These are phyloP conservation scores for Leishmania martiniquensis DNA, from an alignment of 208 protist species.

Conservation along the genomic window DNA sequence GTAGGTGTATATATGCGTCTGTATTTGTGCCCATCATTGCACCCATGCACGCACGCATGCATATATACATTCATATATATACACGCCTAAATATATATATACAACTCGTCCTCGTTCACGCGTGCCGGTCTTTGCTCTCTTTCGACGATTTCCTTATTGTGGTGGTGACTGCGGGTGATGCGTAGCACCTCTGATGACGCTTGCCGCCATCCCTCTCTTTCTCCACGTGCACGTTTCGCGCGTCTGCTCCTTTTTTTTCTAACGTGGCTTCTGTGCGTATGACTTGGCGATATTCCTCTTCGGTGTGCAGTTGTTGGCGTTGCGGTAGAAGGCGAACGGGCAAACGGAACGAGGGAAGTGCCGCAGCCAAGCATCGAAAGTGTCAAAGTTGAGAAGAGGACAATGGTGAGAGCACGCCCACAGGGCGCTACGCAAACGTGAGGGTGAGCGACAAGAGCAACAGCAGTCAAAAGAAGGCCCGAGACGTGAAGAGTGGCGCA, in stretches of 20 bases:
- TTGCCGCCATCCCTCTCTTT: background rate
- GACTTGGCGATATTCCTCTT: background rate
- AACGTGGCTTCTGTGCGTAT: background rate
- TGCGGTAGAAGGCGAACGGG: too few species aligned
- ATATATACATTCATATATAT: background rate
- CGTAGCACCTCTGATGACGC: background rate
- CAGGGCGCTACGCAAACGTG: too few species aligned
- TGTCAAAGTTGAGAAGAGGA: too few species aligned
- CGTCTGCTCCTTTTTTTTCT: background rate
- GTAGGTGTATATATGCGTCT: background rate
- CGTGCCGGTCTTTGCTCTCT: too few species aligned
- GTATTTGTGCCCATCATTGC: background rate
- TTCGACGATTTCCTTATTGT: background rate
- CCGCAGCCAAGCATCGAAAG: too few species aligned
- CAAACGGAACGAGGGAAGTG: too few species aligned
- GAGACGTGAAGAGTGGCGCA: too few species aligned
- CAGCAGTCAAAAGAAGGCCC: too few species aligned
- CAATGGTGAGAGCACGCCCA: too few species aligned
- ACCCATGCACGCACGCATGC: background rate
- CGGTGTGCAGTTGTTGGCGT: too few species aligned
- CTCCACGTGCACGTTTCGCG: background rate
- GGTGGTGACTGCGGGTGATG: background rate
- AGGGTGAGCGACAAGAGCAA: too few species aligned
- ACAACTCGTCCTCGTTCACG: too few species aligned
- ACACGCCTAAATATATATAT: background rate